These are phyloP conservation scores for Sarcomyxa edulis DNA, from an alignment of 768 basidiomycete genomes.

Conservation along the genomic window DNA sequence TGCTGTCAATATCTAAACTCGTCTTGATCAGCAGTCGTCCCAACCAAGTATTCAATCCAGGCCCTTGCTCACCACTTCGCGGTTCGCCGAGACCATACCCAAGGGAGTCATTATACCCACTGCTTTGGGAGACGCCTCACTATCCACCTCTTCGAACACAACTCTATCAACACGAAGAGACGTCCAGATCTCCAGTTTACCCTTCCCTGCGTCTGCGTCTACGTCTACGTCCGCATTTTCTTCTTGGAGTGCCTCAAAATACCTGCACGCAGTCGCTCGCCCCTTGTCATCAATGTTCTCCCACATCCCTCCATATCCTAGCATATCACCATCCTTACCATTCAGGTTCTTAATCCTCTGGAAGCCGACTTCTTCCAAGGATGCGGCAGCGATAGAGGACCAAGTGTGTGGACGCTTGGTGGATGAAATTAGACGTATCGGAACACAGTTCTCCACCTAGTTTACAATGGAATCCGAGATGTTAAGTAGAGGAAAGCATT, in stretches of 20 bases:
- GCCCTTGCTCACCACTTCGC: conserved; percentile 2
- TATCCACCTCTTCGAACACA: background rate
- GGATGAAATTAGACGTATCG: background rate
- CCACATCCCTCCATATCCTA: conserved; percentile 2
- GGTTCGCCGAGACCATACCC: background rate
- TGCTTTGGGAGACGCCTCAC: background rate
- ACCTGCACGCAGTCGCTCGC: background rate
- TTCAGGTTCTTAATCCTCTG: background rate
- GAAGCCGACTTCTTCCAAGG: background rate
- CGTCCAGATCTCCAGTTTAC: conserved; percentile 3
- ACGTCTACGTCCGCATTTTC: too few species aligned
- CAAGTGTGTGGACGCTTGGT: background rate
- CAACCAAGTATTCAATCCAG: background rate
- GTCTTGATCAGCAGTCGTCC: background rate
- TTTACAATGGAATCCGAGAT: background rate
- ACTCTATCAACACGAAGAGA: conserved; percentile 2
- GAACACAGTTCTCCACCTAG: background rate
- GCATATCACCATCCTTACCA: background rate
- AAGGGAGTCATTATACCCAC: conserved; percentile 2
- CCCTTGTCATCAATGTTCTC: conserved; percentile 1
- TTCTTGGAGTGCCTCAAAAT: conserved; percentile 3
- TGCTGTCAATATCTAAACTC: conserved; percentile 3
- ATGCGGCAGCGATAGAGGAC: background rate
- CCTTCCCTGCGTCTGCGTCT: background rate
- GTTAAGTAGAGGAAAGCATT: too few species aligned